These are phyloP conservation scores for Smittium mucronatum DNA, from an alignment of 371 early-diverging fungal species.

Conservation along the genomic window DNA sequence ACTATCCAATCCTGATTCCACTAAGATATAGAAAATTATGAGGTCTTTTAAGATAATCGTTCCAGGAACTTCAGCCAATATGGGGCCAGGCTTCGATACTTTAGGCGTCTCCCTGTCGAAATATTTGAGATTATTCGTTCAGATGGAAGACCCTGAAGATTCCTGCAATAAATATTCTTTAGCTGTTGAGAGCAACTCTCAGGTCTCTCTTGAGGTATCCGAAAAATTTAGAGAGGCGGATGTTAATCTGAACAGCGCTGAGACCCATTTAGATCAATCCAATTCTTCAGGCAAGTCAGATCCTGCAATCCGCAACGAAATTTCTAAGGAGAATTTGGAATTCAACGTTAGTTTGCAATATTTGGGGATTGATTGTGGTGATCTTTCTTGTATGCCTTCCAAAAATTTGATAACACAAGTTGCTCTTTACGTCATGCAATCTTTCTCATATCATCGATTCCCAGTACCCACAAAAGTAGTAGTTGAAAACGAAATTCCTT, in stretches of 20 bases:
- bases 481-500: slow-evolving; percentile 80
- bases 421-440: slow-evolving; percentile 67
- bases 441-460: slow-evolving; percentile 42
- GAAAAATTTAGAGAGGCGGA: background rate
- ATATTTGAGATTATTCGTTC: slow-evolving; percentile 56
- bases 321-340: slow-evolving; percentile 19
- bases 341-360: no score
- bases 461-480: slow-evolving; percentile 45
- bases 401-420: slow-evolving; percentile 83
- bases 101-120: slow-evolving; percentile 82
- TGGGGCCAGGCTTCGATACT: slow-evolving; percentile 94
- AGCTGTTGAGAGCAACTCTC: background rate
- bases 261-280: background rate
- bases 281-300: background rate
- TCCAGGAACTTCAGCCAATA: slow-evolving; percentile 89
- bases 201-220: background rate
- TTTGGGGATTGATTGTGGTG: slow-evolving; percentile 60
- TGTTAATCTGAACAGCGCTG: background rate
- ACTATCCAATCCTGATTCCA: no score
- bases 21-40: slow-evolving; percentile 10
- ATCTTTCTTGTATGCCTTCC: slow-evolving; percentile 59
- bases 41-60: slow-evolving; percentile 48
- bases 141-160: slow-evolving; percentile 20
- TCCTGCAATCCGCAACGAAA: background rate
- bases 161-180: no score